phyloP scores from a whole-genome alignment of 495 filamentous ascomycete species.

The Rostrohypoxylon terebratum region DNA sequence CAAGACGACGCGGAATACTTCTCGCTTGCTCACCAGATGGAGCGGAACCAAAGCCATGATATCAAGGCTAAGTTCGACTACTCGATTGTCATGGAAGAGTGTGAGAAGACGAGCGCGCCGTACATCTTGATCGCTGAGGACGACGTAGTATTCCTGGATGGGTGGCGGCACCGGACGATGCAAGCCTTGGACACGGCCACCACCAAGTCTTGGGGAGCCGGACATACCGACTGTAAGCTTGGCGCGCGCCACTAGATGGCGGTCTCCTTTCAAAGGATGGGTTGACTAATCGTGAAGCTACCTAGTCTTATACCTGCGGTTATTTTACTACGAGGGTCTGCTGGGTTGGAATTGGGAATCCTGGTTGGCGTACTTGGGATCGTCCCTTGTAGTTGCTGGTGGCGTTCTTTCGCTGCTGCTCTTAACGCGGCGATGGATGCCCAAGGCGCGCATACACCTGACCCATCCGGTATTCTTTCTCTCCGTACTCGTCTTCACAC shows the following conservation, averaged over 20 bases:
- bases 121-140: constrained; percentile 69
- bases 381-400: constrained; percentile 43
- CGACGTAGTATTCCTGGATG: constrained; percentile 64
- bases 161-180: constrained; percentile 62
- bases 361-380: constrained; percentile 57
- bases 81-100: constrained; percentile 61
- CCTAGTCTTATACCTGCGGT: constrained; percentile 62
- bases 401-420: constrained; percentile 23
- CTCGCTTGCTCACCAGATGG: constrained; percentile 41
- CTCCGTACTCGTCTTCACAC: constrained; percentile 34
- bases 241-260: background rate
- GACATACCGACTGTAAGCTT: constrained; percentile 34
- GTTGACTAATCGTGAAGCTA: background rate
- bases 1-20: constrained; percentile 42
- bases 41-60: constrained; percentile 36
- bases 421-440: constrained; percentile 20
- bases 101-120: constrained; percentile 57
- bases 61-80: constrained; percentile 59
- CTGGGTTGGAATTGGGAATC: constrained; percentile 68
- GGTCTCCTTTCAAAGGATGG: no score
- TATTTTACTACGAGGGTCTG: constrained; percentile 69
- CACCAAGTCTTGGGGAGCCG: constrained; percentile 32
- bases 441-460: constrained; percentile 24
- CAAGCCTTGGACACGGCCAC: constrained; percentile 54
- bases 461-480: constrained; percentile 36